Percentiles rank a stretch among this genome's conserved stretches.
phyloP scores from a whole-genome alignment of 2,329 filamentous ascomycete species.

The Cercospora sojina region DNA sequence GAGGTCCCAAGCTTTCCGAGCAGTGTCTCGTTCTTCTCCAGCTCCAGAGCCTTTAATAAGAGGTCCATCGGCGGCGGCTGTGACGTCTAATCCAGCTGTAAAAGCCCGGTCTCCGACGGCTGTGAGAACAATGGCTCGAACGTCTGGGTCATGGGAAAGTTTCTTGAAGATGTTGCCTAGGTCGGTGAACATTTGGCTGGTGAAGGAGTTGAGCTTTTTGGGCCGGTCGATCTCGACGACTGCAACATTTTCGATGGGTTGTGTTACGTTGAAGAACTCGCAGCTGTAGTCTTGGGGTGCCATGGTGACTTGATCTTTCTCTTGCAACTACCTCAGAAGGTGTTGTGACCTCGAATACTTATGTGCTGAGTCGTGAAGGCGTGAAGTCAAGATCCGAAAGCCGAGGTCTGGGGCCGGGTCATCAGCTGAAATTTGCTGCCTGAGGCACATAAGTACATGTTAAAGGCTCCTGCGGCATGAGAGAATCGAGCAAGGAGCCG shows the following conservation, averaged over 20 bases:
- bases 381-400: not conserved
- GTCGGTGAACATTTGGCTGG: slow-evolving; percentile 76
- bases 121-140: slow-evolving; percentile 75
- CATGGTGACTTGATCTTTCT: slow-evolving; percentile 10
- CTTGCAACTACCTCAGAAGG: not conserved
- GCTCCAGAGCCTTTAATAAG: slow-evolving; percentile 9
- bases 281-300: slow-evolving; percentile 20
- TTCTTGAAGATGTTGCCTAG: slow-evolving; percentile 68
- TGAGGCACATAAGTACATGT: not conserved
- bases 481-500: not conserved
- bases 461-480: not conserved
- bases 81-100: slow-evolving; percentile 72
- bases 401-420: not conserved
- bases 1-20: slow-evolving; percentile 42
- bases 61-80: slow-evolving; percentile 22
- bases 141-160: slow-evolving; percentile 68
- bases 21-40: slow-evolving; percentile 26
- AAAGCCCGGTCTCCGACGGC: slow-evolving; percentile 76
- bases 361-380: not conserved
- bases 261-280: slow-evolving; percentile 52
- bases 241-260: slow-evolving; percentile 69
- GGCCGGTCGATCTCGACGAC: slow-evolving; percentile 89
- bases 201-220: slow-evolving; percentile 79
- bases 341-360: not conserved
- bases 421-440: not conserved